A percentile compares a stretch with the other conserved stretches of the same genome.
These are phyloP conservation scores for Byssoonygena ceratinophila DNA, from an alignment of 2,329 filamentous ascomycete species.

Conservation along the genomic window DNA sequence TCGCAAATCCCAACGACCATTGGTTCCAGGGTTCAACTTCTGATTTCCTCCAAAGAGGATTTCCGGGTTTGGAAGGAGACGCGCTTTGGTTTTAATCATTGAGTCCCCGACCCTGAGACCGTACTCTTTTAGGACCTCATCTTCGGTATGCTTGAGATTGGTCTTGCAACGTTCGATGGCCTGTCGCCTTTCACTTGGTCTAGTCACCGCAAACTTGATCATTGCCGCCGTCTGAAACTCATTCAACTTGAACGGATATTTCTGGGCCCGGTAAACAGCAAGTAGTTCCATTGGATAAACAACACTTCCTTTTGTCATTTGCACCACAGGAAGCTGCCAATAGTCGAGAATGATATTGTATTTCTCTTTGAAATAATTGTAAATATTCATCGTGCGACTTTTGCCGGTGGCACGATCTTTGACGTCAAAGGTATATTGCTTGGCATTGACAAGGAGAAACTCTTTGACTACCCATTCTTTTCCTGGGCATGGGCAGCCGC, in stretches of 20 bases:
- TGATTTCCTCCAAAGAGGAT: slow-evolving; percentile 55
- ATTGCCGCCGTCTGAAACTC: slow-evolving; percentile 63
- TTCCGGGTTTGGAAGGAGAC: slow-evolving; percentile 58
- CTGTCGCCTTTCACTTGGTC: slow-evolving; percentile 55
- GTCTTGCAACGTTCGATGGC: slow-evolving; percentile 59
- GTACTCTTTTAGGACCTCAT: slow-evolving; percentile 61
- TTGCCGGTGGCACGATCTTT: slow-evolving; percentile 32
- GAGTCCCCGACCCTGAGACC: slow-evolving; percentile 57
- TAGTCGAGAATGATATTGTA: slow-evolving; percentile 42
- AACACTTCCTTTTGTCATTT: slow-evolving; percentile 46
- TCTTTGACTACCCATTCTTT: slow-evolving; percentile 44
- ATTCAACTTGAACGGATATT: slow-evolving; percentile 49
- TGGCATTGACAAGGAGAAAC: slow-evolving; percentile 37
- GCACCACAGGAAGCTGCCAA: slow-evolving; percentile 45
- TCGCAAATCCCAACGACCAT: slow-evolving; percentile 78
- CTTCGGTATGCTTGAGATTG: slow-evolving; percentile 56
- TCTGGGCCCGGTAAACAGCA: slow-evolving; percentile 44
- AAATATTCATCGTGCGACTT: slow-evolving; percentile 46
- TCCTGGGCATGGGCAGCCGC: slow-evolving; percentile 25
- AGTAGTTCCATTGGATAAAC: slow-evolving; percentile 50
- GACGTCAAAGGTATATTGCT: slow-evolving; percentile 35
- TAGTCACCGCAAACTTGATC: slow-evolving; percentile 86
- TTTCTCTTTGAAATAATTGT: slow-evolving; percentile 44
- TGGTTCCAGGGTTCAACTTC: slow-evolving; percentile 49
- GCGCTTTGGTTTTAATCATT: slow-evolving; percentile 59